Evolutionary conservation across 495 filamentous ascomycete genomes (phyloP), one percentile per base, ranked within the genome.

Genomic region (Penicillium angulare): DNA sequence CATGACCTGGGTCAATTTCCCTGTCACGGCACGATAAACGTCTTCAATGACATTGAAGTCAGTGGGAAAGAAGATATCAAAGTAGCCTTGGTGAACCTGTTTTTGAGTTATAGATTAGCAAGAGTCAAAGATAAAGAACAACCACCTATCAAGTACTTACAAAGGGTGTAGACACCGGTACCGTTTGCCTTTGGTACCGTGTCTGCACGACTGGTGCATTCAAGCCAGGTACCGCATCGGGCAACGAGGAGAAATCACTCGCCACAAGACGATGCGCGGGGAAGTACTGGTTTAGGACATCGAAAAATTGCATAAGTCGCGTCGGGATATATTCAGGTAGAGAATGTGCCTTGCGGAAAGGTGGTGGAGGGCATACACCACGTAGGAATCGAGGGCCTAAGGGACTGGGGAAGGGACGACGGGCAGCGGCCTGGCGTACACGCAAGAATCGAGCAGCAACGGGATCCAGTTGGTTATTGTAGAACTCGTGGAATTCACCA

Each of bases 11-110:
- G 92, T 95, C 55, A 97, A 71, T 65, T 92, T 93, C 16, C 91
- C 91, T 0, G 93, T 98, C 47, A 97, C 77, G 23, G 90, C 91
- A 43, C 86, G 82, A 71, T 98, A 98, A 52, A 97, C 81, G 57
- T 87, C 84, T 65, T 97, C 89, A 65, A 92, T 80, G 32, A 91
- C 84, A 27, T 80, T 76, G 68, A 97, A 99, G 64, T 99, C 85
- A 10, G 92, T 97, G 0, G 93, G 93, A 72, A 99, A 99, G 60
- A 99, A 83, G 66, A 99, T 97, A 67, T 97, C 95, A 59, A 99
- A 99, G 69, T 95, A 96, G 10, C 93, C 95, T 74, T 99, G 95
- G 56, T 96, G 90, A 15, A 97, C 90, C 90, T 95, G 55, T 22
- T 22, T 44, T 12, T 10, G 20, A n/a, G n/a, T n/a, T n/a, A n/a